Percentiles rank a stretch among this genome's conserved stretches.
phyloP scores from a whole-genome alignment of 2,329 filamentous ascomycete genomes.

The Aureobasidium pullulans region DNA sequence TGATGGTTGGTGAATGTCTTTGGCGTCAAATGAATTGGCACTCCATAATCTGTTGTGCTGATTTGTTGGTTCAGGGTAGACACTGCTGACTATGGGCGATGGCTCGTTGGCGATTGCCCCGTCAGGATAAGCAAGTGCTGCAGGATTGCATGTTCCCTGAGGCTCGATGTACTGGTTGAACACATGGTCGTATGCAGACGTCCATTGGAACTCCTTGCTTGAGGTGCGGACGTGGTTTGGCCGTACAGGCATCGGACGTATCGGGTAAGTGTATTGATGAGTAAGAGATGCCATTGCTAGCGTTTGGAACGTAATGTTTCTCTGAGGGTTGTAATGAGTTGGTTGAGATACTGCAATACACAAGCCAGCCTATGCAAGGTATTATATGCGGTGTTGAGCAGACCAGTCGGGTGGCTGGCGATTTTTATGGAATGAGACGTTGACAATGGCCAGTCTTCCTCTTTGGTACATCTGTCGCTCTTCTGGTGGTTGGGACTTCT shows the following conservation, averaged over 20 bases:
- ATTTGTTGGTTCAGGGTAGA: background rate
- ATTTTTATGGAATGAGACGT: slow-evolving; percentile 10
- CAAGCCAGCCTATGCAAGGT: slow-evolving; percentile 9
- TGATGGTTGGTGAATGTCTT: slow-evolving; percentile 1
- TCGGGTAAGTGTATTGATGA: slow-evolving; percentile 13
- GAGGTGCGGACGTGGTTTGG: slow-evolving; percentile 22
- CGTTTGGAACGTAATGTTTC: background rate
- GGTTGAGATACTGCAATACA: background rate
- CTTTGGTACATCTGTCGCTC: background rate
- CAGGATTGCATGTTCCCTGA: slow-evolving; percentile 43
- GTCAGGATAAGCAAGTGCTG: slow-evolving; percentile 31
- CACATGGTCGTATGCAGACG: slow-evolving; percentile 53
- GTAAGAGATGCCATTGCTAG: slow-evolving; percentile 11
- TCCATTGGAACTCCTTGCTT: slow-evolving; percentile 47
- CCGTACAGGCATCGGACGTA: background rate
- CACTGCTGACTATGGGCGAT: background rate
- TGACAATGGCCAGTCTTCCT: slow-evolving; percentile 4
- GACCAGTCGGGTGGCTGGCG: slow-evolving; percentile 5
- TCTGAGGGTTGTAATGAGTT: background rate
- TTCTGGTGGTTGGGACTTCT: background rate
- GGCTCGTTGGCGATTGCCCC: background rate
- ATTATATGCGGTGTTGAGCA: slow-evolving; percentile 3
- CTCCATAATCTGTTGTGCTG: background rate
- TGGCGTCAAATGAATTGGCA: slow-evolving; percentile 6
- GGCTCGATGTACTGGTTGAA: slow-evolving; percentile 58